Evolutionary conservation across 2,329 filamentous ascomycete species (phyloP).

Genomic region (Myriosclerotinia duriaeana): DNA sequence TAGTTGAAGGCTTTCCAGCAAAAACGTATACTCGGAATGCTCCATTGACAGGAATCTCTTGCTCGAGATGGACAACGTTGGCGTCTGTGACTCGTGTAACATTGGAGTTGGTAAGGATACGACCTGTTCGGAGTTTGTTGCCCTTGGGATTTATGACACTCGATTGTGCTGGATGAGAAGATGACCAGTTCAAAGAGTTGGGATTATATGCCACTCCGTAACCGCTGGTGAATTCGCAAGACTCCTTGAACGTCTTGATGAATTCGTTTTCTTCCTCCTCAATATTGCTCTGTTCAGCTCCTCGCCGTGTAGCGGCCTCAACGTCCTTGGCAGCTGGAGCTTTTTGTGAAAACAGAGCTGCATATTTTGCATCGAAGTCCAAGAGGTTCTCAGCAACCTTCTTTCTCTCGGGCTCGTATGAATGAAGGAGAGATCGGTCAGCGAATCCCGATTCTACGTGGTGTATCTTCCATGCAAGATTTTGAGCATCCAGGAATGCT

Average conservation of each 20-base stretch:
- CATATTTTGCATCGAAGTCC: conserved; percentile 84
- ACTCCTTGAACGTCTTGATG: conserved; percentile 84
- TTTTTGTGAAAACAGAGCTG: conserved; percentile 81
- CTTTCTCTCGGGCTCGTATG: conserved; percentile 85
- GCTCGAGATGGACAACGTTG: conserved; percentile 86
- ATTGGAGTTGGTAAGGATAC: conserved; percentile 72
- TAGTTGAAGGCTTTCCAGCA: conserved; percentile 64
- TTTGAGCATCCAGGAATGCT: conserved; percentile 77
- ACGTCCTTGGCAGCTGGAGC: conserved; percentile 73
- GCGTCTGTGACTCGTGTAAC: conserved; percentile 86
- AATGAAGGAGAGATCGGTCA: conserved; percentile 69
- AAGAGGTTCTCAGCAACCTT: conserved; percentile 80
- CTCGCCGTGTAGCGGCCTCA: conserved; percentile 56
- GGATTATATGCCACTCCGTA: conserved; percentile 85
- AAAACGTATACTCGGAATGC: conserved; percentile 86
- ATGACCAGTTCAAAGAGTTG: conserved; percentile 82
- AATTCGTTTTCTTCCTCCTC: conserved; percentile 69
- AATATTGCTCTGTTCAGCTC: conserved; percentile 34
- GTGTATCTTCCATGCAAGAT: conserved; percentile 95
- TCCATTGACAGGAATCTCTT: conserved; percentile 85
- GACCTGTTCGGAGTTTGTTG: conserved; percentile 68
- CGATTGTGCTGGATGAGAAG: conserved; percentile 68
- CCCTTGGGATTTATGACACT: conserved; percentile 65
- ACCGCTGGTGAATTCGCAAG: conserved; percentile 88
- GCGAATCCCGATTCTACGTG: conserved; percentile 83